Evolutionary conservation across 148 eudicot genomes (phyloP).

Genomic region (Camellia granthamiana): DNA sequence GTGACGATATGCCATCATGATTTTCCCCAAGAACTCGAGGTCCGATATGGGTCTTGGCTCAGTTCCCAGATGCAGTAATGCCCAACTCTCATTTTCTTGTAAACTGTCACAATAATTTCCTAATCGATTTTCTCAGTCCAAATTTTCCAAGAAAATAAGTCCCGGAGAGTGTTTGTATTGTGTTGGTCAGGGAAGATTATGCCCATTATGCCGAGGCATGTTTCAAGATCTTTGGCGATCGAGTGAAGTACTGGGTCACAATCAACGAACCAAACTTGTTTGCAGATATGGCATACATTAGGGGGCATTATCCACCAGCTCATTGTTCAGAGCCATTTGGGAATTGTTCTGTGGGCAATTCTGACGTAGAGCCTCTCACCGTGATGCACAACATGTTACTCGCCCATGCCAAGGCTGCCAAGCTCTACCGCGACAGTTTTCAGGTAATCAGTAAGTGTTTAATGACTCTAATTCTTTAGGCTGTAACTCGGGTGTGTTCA

Average conservation of each 20-base stretch:
- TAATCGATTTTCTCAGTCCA: neutral
- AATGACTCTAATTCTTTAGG: neutral
- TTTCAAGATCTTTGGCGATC: conserved; percentile 65
- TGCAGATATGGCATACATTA: conserved; percentile 33
- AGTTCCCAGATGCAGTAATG: conserved; percentile 66
- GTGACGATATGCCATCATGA: conserved; percentile 68
- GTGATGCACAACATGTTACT: conserved; percentile 67
- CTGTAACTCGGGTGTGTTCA: too few relatives aligned
- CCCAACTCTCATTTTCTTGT: conserved; percentile 2
- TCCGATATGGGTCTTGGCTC: conserved; percentile 73
- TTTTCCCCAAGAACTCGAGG: conserved; percentile 67
- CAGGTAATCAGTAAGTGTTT: conserved; percentile 25
- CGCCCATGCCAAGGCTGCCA: conserved; percentile 64
- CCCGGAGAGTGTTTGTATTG: neutral
- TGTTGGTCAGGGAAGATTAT: conserved; percentile 58
- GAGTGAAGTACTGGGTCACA: conserved; percentile 75
- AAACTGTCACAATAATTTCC: neutral
- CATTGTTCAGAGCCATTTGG: conserved; percentile 67
- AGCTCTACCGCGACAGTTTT: conserved; percentile 47
- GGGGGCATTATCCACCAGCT: conserved; percentile 58
- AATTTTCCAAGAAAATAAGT: too few relatives aligned
- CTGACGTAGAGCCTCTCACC: conserved; percentile 62
- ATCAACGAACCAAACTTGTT: conserved; percentile 82
- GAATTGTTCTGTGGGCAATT: conserved; percentile 53
- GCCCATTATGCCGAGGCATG: conserved; percentile 57